A percentile compares a stretch with the other conserved stretches of the same genome.
Evolutionary conservation across 371 early-diverging fungal genomes (phyloP).

Genomic region (Mortierella polycephala): DNA sequence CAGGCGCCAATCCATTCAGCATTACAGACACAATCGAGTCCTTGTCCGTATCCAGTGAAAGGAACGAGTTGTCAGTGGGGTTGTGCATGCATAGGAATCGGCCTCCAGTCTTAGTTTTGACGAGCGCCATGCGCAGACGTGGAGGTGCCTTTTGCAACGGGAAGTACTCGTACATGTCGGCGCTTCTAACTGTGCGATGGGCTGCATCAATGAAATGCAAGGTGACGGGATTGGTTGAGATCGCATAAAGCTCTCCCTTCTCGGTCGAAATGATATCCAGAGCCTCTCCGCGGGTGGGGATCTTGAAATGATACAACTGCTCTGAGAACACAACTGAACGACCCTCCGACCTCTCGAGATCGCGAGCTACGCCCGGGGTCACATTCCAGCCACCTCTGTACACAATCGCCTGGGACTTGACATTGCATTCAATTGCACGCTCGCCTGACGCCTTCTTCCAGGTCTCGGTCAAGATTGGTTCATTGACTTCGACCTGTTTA

Average conservation of each 20-base stretch:
- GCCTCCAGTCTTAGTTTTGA: conserved; percentile 54
- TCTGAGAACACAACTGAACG: conserved; percentile 76
- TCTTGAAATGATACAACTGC: conserved; percentile 74
- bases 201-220: conserved; percentile 70
- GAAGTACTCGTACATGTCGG: conserved; percentile 84
- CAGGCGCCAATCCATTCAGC: conserved; percentile 63
- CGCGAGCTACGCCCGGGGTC: conserved; percentile 63
- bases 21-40: conserved; percentile 66
- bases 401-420: conserved; percentile 56
- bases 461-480: conserved; percentile 66
- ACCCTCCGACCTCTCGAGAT: conserved; percentile 77
- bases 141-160: conserved; percentile 77
- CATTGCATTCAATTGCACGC: conserved; percentile 42
- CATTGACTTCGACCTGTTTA: conserved; percentile 61
- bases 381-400: conserved; percentile 72
- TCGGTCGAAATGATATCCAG: conserved; percentile 70
- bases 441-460: conserved; percentile 62
- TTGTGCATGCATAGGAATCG: conserved; percentile 74
- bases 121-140: conserved; percentile 64
- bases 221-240: conserved; percentile 78
- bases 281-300: conserved; percentile 78
- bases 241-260: conserved; percentile 66
- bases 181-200: conserved; percentile 65
- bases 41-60: conserved; percentile 70
- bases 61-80: conserved; percentile 73